A percentile compares a stretch with the other conserved stretches of the same genome.
Evolutionary conservation across 1,284 basidiomycete species (phyloP).

Genomic region (Coniferiporia weirii): DNA sequence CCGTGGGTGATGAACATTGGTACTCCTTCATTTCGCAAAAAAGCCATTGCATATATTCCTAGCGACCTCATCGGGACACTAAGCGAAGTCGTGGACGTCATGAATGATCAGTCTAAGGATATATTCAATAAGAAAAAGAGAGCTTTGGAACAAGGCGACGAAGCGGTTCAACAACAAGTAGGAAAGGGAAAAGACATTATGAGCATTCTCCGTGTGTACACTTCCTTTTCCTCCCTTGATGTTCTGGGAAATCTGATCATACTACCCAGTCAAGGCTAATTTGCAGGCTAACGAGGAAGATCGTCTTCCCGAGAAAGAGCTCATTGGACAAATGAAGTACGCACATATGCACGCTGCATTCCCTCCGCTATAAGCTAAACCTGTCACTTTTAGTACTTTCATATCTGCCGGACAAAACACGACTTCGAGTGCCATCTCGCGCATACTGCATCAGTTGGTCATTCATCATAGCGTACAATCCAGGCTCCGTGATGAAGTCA

Average conservation of each 20-base stretch:
- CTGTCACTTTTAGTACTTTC: conserved; percentile 23
- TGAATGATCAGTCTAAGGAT: conserved; percentile 14
- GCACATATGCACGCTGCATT: conserved; percentile 21
- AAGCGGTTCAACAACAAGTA: conserved; percentile 23
- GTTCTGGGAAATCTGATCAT: too few species aligned
- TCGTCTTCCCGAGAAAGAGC: conserved; percentile 27
- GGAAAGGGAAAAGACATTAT: conserved; percentile 30
- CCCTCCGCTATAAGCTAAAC: not conserved
- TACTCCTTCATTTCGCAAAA: conserved; percentile 5
- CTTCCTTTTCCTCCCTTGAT: too few species aligned
- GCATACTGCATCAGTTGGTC: conserved; percentile 27
- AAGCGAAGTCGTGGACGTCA: conserved; percentile 1
- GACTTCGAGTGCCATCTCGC: conserved; percentile 24
- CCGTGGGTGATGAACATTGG: conserved; percentile 10
- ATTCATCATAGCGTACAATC: conserved; percentile 25
- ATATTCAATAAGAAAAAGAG: conserved; percentile 22
- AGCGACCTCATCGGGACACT: not conserved
- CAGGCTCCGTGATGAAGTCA: conserved; percentile 27
- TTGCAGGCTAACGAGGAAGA: conserved; percentile 25
- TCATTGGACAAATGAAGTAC: conserved; percentile 32
- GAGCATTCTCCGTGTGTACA: conserved; percentile 27
- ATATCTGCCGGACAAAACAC: conserved; percentile 30
- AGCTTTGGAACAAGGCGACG: conserved; percentile 23
- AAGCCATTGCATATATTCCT: conserved; percentile 3
- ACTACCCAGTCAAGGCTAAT: conserved; percentile 28